Evolutionary conservation across 805 yeast species (phyloP), one percentile per base, ranked within the genome.

Genomic region (Wickerhamiella brachini): DNA sequence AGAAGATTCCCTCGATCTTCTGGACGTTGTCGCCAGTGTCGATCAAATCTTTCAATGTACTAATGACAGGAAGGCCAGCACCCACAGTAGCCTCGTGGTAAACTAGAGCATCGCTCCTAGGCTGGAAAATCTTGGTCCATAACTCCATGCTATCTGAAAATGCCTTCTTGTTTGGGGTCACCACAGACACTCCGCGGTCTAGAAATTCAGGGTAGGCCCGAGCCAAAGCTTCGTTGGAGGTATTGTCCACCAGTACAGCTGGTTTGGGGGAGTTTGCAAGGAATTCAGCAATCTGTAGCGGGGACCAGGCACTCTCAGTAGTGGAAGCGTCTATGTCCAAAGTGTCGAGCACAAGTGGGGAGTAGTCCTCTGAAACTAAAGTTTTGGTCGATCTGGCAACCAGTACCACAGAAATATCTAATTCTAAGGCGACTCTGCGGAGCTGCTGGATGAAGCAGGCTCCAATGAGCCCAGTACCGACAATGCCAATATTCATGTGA

Each of bases 21-120:
- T 80, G 83, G 57, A 93, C 79, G 71, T 87, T 80, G 68, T 93
- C 99, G 57, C 98, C 98, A 50, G 98, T 93, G 54, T 79, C 77
- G 44, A 93, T 75, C 69, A 90, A 75, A 66, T 93, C 98, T 64
- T 81, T 85, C 62, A 93, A 72, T 48, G 96, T 84, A 47, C 87
- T 82, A 60, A 93, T 81, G 55, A 93, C 80, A 54, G 99, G 99
- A 66, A 93, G 76, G 53, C 97, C 99, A 44, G 99, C 99, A 64
- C 97, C 97, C 53, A 93, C 97, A 7, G 97, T 87, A 48, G 98
- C 95, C 74, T 93, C 99, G 65, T 93, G 98, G 74, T 88, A 90
- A 45, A 88, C 95, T 56, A 90, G 74, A 42, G 87, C 89, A 48
- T 80, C 81, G 45, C 76, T 73, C 46, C 76, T 73, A 41, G 71